A percentile compares a stretch with the other conserved stretches of the same genome.
These are phyloP conservation scores for Penicillium argentinense DNA, from an alignment of 495 filamentous ascomycete genomes.

Conservation along the genomic window DNA sequence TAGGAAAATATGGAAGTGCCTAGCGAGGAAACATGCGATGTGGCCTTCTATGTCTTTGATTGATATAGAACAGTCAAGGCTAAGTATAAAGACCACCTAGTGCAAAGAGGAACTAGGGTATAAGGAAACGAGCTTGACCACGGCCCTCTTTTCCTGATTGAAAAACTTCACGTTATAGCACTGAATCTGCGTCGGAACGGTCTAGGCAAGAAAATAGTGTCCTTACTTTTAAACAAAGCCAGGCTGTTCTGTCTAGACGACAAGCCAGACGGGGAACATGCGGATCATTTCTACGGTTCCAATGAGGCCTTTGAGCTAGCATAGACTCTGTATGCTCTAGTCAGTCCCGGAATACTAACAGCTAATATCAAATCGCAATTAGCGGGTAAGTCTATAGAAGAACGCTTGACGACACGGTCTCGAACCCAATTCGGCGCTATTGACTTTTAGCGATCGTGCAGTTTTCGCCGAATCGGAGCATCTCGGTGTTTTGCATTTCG, in stretches of 20 bases:
- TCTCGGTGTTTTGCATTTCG: conserved; percentile 24
- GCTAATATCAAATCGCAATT: conserved; percentile 14
- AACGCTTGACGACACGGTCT: conserved; percentile 9
- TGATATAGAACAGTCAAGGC: conserved; percentile 30
- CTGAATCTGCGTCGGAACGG: conserved; percentile 19
- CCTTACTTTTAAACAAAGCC: conserved; percentile 15
- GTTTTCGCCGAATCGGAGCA: conserved; percentile 27
- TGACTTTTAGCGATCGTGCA: conserved; percentile 19
- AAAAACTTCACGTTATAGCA: conserved; percentile 20
- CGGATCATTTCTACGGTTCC: conserved; percentile 11
- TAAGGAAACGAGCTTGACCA: conserved; percentile 30
- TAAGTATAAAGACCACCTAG: conserved; percentile 27
- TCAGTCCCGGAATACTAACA: conserved; percentile 21
- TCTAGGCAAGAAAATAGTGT: conserved; percentile 16
- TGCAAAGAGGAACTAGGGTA: conserved; percentile 30
- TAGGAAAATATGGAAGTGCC: conserved; percentile 18
- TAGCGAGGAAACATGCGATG: conserved; percentile 11
- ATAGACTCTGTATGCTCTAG: conserved; percentile 21
- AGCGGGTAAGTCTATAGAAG: conserved; percentile 13
- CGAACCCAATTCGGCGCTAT: conserved; percentile 9
- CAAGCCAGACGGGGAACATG: conserved; percentile 4
- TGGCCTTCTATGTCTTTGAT: conserved; percentile 29
- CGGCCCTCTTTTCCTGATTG: conserved; percentile 28
- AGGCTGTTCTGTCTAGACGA: conserved; percentile 7
- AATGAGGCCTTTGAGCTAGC: conserved; percentile 15